These are phyloP conservation scores for Logfia minima DNA, from an alignment of 129 eudicot genomes.

Conservation along the genomic window DNA sequence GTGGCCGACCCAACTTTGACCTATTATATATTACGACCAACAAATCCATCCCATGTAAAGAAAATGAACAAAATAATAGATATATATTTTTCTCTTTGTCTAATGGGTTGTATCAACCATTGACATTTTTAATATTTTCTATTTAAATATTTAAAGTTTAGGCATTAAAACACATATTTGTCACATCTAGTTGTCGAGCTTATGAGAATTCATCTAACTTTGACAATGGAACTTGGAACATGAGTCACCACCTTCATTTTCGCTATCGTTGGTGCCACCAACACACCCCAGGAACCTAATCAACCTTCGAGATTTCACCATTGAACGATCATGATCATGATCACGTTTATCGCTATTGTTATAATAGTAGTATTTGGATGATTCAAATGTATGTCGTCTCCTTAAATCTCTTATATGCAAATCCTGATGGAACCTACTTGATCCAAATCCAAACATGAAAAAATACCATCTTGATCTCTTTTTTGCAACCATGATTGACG, in stretches of 20 bases:
- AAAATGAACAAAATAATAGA: too few relatives aligned
- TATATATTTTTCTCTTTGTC: not conserved
- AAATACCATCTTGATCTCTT: constrained; percentile 43
- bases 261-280: constrained; percentile 7
- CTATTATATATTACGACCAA: too few relatives aligned
- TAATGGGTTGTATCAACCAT: not conserved
- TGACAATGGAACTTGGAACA: not conserved
- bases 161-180: not conserved
- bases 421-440: constrained; percentile 27
- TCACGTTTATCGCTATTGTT: constrained; percentile 2
- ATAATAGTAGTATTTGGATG: not conserved
- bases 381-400: constrained; percentile 34
- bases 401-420: constrained; percentile 46
- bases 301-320: constrained; percentile 32
- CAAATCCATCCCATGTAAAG: too few relatives aligned
- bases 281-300: constrained; percentile 46
- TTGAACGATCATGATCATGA: not conserved
- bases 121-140: not conserved
- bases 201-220: not conserved
- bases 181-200: not conserved
- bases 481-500: constrained; percentile 28
- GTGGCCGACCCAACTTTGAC: too few relatives aligned
- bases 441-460: constrained; percentile 35
- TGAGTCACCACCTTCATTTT: not conserved
- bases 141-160: not conserved